These are phyloP conservation scores for Cutaneotrichosporon daszewskae DNA, from an alignment of 1,284 basidiomycete genomes.

Conservation along the genomic window DNA sequence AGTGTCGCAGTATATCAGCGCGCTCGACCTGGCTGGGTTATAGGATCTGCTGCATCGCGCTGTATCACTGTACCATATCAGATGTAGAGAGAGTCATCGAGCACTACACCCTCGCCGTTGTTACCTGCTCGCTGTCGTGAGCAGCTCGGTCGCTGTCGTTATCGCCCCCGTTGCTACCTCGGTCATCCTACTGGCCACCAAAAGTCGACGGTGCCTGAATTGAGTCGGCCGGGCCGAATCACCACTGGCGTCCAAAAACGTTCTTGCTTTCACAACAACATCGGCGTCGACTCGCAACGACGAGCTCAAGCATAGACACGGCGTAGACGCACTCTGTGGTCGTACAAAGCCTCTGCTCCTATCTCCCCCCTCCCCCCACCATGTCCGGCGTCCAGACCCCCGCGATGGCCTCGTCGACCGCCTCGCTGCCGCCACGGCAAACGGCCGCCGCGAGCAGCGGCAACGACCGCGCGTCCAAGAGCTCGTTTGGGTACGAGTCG, in stretches of 20 bases:
- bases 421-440: constrained; percentile 8
- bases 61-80: no score
- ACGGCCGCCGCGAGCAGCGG: no score
- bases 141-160: not conserved
- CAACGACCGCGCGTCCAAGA: constrained; percentile 22
- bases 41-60: no score
- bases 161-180: constrained; percentile 1
- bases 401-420: constrained; percentile 12
- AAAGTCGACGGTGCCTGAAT: not conserved
- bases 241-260: not conserved
- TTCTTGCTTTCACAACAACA: not conserved
- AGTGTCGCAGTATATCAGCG: constrained; percentile 40
- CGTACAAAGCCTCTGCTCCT: not conserved
- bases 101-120: no score
- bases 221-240: not conserved
- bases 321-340: no score
- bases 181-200: not conserved
- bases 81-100: no score
- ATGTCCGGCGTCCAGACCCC: constrained; percentile 18
- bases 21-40: constrained; percentile 35
- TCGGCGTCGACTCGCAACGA: no score
- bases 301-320: no score
- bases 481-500: constrained; percentile 41
- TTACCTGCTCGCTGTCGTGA: no score
- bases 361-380: not conserved